These are phyloP conservation scores for Paramyrothecium roridum DNA, from an alignment of 2,329 filamentous ascomycete species.

Conservation along the genomic window DNA sequence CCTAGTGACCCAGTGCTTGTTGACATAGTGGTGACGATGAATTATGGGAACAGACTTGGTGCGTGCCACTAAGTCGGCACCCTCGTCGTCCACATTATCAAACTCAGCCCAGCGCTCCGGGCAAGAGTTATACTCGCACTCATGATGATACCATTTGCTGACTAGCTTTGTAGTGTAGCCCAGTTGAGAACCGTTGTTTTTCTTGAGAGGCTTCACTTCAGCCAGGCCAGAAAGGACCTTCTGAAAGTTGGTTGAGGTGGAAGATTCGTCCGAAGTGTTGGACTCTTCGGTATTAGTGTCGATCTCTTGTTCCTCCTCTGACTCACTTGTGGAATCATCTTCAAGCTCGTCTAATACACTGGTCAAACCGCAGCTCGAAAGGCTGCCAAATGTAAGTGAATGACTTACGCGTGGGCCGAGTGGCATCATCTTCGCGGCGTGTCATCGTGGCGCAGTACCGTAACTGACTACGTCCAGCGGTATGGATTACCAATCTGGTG, in stretches of 20 bases:
- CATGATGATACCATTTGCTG: constrained; percentile 16
- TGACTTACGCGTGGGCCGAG: background rate
- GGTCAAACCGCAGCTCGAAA: background rate
- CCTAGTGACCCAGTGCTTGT: constrained; percentile 25
- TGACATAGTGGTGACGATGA: constrained; percentile 21
- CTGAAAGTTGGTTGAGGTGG: background rate
- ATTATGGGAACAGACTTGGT: constrained; percentile 24
- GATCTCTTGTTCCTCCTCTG: background rate
- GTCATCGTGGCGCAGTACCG: background rate
- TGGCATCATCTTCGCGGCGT: background rate
- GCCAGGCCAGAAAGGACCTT: constrained; percentile 1
- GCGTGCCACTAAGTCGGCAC: constrained; percentile 12
- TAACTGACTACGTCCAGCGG: background rate
- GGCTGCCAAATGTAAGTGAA: background rate
- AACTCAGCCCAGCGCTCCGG: constrained; percentile 24
- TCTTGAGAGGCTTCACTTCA: constrained; percentile 1
- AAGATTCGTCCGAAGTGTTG: background rate
- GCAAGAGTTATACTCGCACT: constrained; percentile 18
- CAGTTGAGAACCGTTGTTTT: background rate
- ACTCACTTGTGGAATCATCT: background rate
- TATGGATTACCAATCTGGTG: background rate
- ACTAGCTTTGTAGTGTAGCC: constrained; percentile 3
- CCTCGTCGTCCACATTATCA: constrained; percentile 21
- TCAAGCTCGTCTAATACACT: background rate
- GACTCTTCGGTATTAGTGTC: background rate